Base-by-base conservation (phyloP, 1,284 basidiomycete species). In the Leccinum subspadiceum region DNA sequence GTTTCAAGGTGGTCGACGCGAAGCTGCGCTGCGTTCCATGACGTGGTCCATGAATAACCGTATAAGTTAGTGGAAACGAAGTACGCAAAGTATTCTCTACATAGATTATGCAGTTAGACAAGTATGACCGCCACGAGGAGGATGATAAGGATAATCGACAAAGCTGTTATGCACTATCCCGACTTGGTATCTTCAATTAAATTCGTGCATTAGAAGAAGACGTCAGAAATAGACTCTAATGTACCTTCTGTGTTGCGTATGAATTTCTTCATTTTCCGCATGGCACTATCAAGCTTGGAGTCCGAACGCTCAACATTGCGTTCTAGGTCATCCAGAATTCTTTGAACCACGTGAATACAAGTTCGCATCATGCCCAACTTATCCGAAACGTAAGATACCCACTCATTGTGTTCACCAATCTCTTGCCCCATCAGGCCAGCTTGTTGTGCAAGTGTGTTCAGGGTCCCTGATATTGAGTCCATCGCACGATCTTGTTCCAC, bases 371-470 rank as follows among this genome's bases (percentile, higher is more conserved):
- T 50, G 10, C 5, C 26, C 37, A 13, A 54, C 39, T 22, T 15
- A 33, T 26, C 29, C 8, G 15, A 53, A 48, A 57, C 5, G 8
- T 26, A 46, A 46, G 4, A 59, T 17, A 75, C 87, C 60, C 65
- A 95, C 94, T 93, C 92, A 65, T 88, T 91, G 66, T 96, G 94
- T 72, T 95, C 93, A 4, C 73, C 78, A 51, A 96, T 92, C 72
- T 97, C 94, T 56, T 84, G 85, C 0, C 94, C 94, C 84, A 97
- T 96, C 48, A 96, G 77, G 5, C 90, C 91, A 1, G 94, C 94
- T 75, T 97, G 95, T 64, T 92, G 87, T 0, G 89, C 86, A 12
- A 97, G 77, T 1, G 87, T 93, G 58, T 73, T 84, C 48, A 97
- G 73, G 1, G 94, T 94, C 0, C 93, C 93, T 0, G 89, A 84